Evolutionary conservation across 257 asterid species (phyloP).

Genomic region (Rhazya stricta): DNA sequence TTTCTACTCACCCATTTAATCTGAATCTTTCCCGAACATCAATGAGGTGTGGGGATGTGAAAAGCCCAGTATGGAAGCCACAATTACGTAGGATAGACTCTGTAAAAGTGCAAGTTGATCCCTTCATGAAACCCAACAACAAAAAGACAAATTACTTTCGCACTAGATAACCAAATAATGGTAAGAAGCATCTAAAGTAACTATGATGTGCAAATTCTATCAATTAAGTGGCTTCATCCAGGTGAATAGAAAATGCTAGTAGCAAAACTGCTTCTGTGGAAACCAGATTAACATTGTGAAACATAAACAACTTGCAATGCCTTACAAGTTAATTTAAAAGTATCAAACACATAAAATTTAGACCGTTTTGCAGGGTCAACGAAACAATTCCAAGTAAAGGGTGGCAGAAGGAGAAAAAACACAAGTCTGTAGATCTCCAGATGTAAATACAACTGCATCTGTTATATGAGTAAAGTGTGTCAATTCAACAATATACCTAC

Average conservation of each 20-base stretch:
- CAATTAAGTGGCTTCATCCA: not conserved
- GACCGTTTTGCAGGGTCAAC: conserved; percentile 1
- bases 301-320: not conserved
- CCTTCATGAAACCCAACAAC: conserved; percentile 48
- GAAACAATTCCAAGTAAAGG: not conserved
- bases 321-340: not conserved
- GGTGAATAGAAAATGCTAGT: not conserved
- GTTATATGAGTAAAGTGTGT: not conserved
- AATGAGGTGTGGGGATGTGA: conserved; percentile 96
- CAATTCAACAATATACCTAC: not conserved
- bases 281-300: not conserved
- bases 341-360: not conserved
- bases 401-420: not conserved
- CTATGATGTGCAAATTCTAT: not conserved
- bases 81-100: conserved; percentile 87
- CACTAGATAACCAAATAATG: conserved; percentile 8
- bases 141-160: conserved; percentile 21
- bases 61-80: conserved; percentile 89
- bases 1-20: conserved; percentile 65
- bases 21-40: conserved; percentile 95
- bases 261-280: not conserved
- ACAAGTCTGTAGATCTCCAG: not conserved
- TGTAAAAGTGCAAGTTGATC: conserved; percentile 83
- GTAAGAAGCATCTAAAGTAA: not conserved
- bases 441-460: not conserved